phyloP scores from a whole-genome alignment of 1,284 basidiomycete species.

The Peniophora sp. region DNA sequence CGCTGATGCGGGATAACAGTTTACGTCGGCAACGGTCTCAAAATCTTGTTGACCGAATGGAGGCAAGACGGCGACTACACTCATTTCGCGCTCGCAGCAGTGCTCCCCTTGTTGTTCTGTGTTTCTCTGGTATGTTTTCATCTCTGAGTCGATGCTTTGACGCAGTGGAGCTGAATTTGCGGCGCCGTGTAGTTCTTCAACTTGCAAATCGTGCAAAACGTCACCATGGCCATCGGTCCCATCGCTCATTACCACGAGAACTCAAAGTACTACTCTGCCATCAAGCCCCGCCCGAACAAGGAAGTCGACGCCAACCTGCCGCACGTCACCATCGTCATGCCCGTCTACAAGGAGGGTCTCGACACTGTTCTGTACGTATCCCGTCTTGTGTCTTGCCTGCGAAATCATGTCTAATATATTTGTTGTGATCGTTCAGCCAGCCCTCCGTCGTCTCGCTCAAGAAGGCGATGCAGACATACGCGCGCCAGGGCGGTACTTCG shows the following conservation, averaged over 20 bases:
- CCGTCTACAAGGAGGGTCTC: conserved; percentile 44
- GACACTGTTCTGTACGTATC: conserved; percentile 27
- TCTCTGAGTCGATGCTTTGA: background rate
- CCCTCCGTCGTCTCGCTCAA: conserved; percentile 40
- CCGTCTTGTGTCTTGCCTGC: background rate
- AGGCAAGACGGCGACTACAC: conserved; percentile 35
- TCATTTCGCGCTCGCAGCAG: conserved; percentile 34
- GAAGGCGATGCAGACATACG: conserved; percentile 36
- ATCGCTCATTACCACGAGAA: conserved; percentile 43
- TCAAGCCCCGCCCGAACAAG: conserved; percentile 31
- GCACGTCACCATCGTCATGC: conserved; percentile 49
- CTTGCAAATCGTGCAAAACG: conserved; percentile 29
- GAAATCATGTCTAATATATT: background rate
- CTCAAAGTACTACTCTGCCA: conserved; percentile 38
- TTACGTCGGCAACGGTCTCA: conserved; percentile 30
- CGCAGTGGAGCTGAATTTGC: conserved; percentile 7
- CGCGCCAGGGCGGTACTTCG: conserved; percentile 47
- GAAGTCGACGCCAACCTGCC: conserved; percentile 36
- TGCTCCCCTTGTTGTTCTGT: conserved; percentile 35
- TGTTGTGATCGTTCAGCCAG: conserved; percentile 13
- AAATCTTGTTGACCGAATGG: conserved; percentile 34
- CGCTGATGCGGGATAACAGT: conserved; percentile 16
- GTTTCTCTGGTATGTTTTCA: conserved; percentile 26
- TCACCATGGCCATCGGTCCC: conserved; percentile 35
- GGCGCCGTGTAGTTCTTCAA: conserved; percentile 23